These are phyloP conservation scores for Golubevia pallescens DNA, from an alignment of 1,284 basidiomycete species.

Conservation along the genomic window DNA sequence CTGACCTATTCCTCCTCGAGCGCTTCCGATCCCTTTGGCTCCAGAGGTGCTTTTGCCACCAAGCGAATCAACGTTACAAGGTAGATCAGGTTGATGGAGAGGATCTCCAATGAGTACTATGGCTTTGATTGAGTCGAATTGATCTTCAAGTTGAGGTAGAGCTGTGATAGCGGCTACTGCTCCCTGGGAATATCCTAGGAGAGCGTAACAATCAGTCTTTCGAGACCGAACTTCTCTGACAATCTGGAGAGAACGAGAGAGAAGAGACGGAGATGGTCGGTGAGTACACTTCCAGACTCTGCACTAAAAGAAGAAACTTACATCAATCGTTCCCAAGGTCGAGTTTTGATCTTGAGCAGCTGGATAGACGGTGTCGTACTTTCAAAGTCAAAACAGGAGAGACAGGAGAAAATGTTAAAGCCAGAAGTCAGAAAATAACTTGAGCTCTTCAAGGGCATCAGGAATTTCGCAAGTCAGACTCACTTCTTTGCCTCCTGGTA, in stretches of 20 bases:
- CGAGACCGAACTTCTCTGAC: not conserved
- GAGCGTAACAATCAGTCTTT: not conserved
- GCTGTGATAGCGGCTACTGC: conserved; percentile 35
- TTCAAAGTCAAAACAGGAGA: no score
- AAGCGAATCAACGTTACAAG: conserved; percentile 32
- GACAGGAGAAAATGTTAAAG: no score
- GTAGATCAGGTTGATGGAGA: conserved; percentile 21
- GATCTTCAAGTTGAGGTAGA: conserved; percentile 16
- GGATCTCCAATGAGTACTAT: conserved; percentile 43
- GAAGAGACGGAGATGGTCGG: not conserved
- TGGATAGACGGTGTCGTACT: conserved; percentile 37
- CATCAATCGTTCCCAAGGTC: conserved; percentile 17
- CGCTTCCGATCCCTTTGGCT: conserved; percentile 6
- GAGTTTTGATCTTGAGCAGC: conserved; percentile 22
- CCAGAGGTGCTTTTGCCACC: conserved; percentile 22
- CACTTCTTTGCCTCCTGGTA: conserved; percentile 19
- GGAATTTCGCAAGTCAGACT: not conserved
- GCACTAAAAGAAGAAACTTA: not conserved
- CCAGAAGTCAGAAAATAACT: no score
- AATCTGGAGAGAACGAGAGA: not conserved
- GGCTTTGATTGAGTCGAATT: conserved; percentile 17
- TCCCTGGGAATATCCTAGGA: conserved; percentile 14
- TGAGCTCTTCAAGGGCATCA: no score
- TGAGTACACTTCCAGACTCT: not conserved
- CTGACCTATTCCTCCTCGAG: conserved; percentile 15